phyloP scores from a whole-genome alignment of 345 rosid genomes.

The Schrenkiella parvula region DNA sequence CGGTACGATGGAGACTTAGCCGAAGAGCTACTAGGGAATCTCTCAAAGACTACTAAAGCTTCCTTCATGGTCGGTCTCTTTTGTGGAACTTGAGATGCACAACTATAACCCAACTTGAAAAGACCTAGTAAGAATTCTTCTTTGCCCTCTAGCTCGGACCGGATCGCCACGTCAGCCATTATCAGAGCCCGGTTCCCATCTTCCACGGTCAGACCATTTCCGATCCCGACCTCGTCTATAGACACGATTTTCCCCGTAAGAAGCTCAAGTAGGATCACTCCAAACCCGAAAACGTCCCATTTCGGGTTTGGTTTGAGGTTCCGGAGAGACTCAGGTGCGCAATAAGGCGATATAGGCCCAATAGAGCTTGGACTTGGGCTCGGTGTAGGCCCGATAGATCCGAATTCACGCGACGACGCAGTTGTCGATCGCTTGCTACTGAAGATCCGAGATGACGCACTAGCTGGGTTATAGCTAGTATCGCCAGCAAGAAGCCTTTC shows the following conservation, averaged over 20 bases:
- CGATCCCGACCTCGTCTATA: constrained; percentile 76
- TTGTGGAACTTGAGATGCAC: constrained; percentile 83
- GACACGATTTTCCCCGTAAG: constrained; percentile 62
- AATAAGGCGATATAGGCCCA: constrained; percentile 56
- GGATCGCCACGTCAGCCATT: constrained; percentile 65
- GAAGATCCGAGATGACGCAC: constrained; percentile 62
- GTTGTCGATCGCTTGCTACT: constrained; percentile 76
- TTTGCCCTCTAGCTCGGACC: constrained; percentile 72
- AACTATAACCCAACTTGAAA: constrained; percentile 72
- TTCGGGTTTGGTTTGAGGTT: constrained; percentile 80
- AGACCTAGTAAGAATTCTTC: constrained; percentile 74
- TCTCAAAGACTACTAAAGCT: constrained; percentile 63
- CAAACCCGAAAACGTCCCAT: constrained; percentile 89
- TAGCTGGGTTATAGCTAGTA: constrained; percentile 55
- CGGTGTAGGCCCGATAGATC: constrained; percentile 55
- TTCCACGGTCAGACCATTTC: constrained; percentile 62
- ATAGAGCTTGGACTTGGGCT: constrained; percentile 47
- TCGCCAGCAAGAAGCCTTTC: constrained; percentile 65
- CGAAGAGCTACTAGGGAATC: constrained; percentile 43
- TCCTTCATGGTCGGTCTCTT: constrained; percentile 93
- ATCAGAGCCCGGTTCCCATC: constrained; percentile 59
- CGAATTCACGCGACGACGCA: constrained; percentile 42
- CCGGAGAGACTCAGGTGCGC: constrained; percentile 79
- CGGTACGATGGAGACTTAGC: constrained; percentile 29
- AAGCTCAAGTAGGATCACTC: constrained; percentile 71